A percentile compares a stretch with the other conserved stretches of the same genome.
Conservation (phyloP, 192 early-diverging fungal genomes). For the Dimargaris xerosporica region DNA sequence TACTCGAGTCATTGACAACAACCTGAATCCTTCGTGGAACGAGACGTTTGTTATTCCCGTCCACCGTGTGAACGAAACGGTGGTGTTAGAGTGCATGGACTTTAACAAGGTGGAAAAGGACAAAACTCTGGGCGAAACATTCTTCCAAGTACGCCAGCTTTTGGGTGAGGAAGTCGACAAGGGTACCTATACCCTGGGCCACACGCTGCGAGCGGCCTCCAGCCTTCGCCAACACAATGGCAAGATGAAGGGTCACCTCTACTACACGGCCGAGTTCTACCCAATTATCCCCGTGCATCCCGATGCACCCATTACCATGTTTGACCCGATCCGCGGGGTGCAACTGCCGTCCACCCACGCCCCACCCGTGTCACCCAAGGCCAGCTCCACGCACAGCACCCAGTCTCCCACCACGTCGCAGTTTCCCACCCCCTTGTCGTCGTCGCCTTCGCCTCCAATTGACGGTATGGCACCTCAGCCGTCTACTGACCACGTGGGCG, state of each 20-base stretch:
- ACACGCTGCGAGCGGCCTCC: conserved; percentile 19
- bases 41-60: conserved; percentile 76
- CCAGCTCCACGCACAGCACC: too few species aligned
- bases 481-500: too few species aligned
- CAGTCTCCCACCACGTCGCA: too few species aligned
- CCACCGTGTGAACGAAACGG: conserved; percentile 52
- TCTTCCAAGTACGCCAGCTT: conserved; percentile 39
- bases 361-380: too few species aligned
- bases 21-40: conserved; percentile 83
- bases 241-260: conserved; percentile 38
- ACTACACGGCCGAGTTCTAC: conserved; percentile 38
- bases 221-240: conserved; percentile 39
- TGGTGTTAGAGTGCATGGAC: conserved; percentile 73
- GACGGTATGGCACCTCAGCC: too few species aligned
- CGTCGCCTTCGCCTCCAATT: conserved; percentile 8
- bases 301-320: conserved; percentile 3
- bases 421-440: background rate
- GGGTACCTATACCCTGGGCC: conserved; percentile 18
- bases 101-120: conserved; percentile 78
- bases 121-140: conserved; percentile 60
- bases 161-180: conserved; percentile 35
- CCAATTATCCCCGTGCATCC: conserved; percentile 25
- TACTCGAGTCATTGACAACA: conserved; percentile 67
- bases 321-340: background rate
- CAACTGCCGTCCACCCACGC: too few species aligned